phyloP scores from a whole-genome alignment of 352 stramenopile genomes.

The Phytophthora colocasiae region DNA sequence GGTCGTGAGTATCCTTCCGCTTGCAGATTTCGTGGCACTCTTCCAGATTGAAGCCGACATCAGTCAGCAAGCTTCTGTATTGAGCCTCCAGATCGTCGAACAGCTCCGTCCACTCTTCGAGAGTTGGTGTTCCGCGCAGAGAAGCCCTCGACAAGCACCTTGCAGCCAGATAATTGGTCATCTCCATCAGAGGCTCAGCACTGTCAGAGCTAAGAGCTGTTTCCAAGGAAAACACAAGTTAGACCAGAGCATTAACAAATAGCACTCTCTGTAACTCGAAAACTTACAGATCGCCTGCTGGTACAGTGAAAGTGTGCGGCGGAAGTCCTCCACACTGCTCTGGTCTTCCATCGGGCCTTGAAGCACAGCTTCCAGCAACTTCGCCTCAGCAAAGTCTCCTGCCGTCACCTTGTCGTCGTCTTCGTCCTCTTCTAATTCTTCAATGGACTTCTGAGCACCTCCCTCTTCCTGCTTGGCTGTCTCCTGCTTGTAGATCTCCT shows the following conservation, averaged over 20 bases:
- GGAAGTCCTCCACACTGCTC: slow-evolving; percentile 40
- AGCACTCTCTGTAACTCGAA: background rate
- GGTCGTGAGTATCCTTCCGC: slow-evolving; percentile 64
- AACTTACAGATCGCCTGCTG: slow-evolving; percentile 54
- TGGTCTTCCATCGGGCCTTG: slow-evolving; percentile 26
- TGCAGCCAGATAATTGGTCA: slow-evolving; percentile 68
- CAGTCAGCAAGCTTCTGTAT: slow-evolving; percentile 45
- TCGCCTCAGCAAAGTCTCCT: slow-evolving; percentile 54
- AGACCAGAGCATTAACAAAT: no score
- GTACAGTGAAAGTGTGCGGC: slow-evolving; percentile 64
- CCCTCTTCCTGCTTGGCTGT: slow-evolving; percentile 7
- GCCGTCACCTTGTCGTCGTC: slow-evolving; percentile 57
- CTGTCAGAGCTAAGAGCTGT: slow-evolving; percentile 63
- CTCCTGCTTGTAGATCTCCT: slow-evolving; percentile 50
- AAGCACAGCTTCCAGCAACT: slow-evolving; percentile 71
- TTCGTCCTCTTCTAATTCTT: slow-evolving; percentile 18
- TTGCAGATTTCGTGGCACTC: slow-evolving; percentile 75
- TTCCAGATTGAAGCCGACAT: slow-evolving; percentile 57
- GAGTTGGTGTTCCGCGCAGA: slow-evolving; percentile 13
- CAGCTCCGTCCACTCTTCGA: slow-evolving; percentile 46
- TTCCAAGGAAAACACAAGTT: slow-evolving; percentile 6
- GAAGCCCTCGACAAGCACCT: slow-evolving; percentile 40
- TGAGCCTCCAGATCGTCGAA: slow-evolving; percentile 54
- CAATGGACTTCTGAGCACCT: background rate
- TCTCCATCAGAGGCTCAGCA: slow-evolving; percentile 74